Percentiles rank a stretch among this genome's conserved stretches.
Conservation (phyloP, 1,284 basidiomycete species). For the Malassezia obtusa region DNA sequence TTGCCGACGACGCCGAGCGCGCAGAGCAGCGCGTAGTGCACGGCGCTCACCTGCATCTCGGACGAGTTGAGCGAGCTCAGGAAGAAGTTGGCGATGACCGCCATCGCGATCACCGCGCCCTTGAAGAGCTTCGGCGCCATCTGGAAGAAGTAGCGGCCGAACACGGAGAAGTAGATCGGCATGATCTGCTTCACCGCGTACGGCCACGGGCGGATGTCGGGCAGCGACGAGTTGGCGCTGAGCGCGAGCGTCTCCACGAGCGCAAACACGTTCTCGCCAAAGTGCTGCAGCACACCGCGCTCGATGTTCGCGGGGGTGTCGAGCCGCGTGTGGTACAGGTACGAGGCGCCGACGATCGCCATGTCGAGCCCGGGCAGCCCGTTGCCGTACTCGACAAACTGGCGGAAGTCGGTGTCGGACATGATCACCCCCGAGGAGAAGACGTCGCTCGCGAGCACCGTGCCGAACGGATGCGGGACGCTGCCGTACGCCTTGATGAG, state of each 20-base stretch:
- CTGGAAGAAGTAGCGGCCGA: slow-evolving; percentile 50
- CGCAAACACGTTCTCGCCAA: slow-evolving; percentile 80
- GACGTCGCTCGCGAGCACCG: slow-evolving; percentile 82
- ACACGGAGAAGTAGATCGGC: slow-evolving; percentile 57
- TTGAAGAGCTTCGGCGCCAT: slow-evolving; percentile 50
- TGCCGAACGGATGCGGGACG: slow-evolving; percentile 81
- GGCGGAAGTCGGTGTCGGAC: slow-evolving; percentile 53
- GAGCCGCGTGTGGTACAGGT: slow-evolving; percentile 82
- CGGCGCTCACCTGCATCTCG: slow-evolving; percentile 35
- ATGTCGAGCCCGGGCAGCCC: slow-evolving; percentile 57
- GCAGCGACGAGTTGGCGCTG: slow-evolving; percentile 37
- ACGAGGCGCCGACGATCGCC: slow-evolving; percentile 85
- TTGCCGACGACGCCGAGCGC: slow-evolving; percentile 25
- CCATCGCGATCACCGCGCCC: slow-evolving; percentile 38
- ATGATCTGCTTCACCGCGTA: slow-evolving; percentile 51
- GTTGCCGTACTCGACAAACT: slow-evolving; percentile 77
- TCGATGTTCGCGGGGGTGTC: slow-evolving; percentile 73
- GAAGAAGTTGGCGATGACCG: slow-evolving; percentile 37
- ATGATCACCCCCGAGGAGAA: slow-evolving; percentile 85
- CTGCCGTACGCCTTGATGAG: slow-evolving; percentile 86
- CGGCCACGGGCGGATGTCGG: slow-evolving; percentile 20
- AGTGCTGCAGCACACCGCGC: slow-evolving; percentile 69
- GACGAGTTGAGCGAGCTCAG: slow-evolving; percentile 44
- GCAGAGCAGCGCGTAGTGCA: slow-evolving; percentile 28
- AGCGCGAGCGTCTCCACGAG: slow-evolving; percentile 63